These are phyloP conservation scores for Aspergillus ostianus DNA, from an alignment of 495 filamentous ascomycete species.

Conservation along the genomic window DNA sequence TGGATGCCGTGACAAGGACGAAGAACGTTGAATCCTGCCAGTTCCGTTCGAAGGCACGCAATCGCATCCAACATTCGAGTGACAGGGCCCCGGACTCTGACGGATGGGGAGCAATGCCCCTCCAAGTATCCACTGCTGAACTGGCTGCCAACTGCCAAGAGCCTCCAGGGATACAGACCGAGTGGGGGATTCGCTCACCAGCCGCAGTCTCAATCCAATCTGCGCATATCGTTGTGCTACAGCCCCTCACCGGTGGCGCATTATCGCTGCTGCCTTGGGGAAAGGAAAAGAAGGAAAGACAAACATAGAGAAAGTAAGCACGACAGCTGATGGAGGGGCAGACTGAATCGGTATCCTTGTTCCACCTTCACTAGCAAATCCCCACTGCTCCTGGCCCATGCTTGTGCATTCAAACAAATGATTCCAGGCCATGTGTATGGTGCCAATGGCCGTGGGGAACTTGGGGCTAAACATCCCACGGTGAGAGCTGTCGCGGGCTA, in stretches of 20 bases:
- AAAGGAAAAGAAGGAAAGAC: no score
- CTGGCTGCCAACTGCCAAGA: constrained; percentile 17
- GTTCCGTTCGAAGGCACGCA: background rate
- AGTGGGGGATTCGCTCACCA: constrained; percentile 12
- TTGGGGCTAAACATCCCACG: background rate
- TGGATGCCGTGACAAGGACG: background rate
- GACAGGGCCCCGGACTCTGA: background rate
- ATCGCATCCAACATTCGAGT: background rate
- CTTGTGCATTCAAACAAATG: constrained; percentile 4
- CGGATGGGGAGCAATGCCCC: constrained; percentile 1
- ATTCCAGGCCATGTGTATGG: constrained; percentile 7
- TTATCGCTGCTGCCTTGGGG: background rate
- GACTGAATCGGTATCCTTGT: background rate
- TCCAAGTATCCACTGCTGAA: constrained; percentile 13
- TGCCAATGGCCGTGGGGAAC: background rate
- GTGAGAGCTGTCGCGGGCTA: background rate
- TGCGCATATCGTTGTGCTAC: background rate
- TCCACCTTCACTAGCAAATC: background rate
- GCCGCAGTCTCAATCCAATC: constrained; percentile 3
- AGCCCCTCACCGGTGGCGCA: background rate
- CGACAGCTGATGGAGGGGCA: background rate
- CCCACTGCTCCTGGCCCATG: background rate
- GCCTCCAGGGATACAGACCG: constrained; percentile 4
- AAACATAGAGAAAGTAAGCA: no score
- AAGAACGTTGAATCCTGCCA: background rate